Conservation (phyloP, 345 rosid genomes). For the Conringia planisiliqua region DNA sequence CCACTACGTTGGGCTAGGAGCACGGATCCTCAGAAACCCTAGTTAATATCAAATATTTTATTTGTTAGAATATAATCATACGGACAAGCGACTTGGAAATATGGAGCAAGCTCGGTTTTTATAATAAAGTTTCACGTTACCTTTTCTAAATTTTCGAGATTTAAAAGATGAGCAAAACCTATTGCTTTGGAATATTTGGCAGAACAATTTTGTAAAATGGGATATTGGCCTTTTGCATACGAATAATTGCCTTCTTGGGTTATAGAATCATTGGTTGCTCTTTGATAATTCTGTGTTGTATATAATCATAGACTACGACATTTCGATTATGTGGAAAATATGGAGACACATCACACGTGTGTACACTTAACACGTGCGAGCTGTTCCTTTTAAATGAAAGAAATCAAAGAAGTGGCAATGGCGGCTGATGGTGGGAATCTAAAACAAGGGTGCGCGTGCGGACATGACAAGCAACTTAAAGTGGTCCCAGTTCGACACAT, state of each 20-base stretch:
- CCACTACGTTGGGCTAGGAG: background rate
- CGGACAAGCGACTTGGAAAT: background rate
- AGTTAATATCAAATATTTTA: background rate
- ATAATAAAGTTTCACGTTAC: background rate
- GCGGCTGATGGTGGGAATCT: slow-evolving; percentile 15
- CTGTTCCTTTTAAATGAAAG: background rate
- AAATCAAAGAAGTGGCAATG: slow-evolving; percentile 10
- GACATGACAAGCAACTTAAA: background rate
- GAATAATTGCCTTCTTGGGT: background rate
- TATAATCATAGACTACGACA: too few species aligned
- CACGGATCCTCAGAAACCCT: background rate
- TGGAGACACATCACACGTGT: background rate
- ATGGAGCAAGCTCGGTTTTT: background rate
- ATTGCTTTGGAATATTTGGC: background rate
- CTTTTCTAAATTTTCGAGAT: background rate
- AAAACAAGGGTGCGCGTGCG: slow-evolving; percentile 2
- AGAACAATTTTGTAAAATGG: background rate
- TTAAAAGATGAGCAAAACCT: background rate
- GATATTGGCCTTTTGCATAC: background rate
- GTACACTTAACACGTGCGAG: background rate
- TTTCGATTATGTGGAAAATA: background rate
- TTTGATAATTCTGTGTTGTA: background rate
- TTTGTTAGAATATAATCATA: background rate
- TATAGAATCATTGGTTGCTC: background rate
- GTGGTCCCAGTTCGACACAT: slow-evolving; percentile 5